Percentiles rank a stretch among this genome's conserved stretches.
Conservation (phyloP, 768 basidiomycete genomes). For the Collybia mongolica region DNA sequence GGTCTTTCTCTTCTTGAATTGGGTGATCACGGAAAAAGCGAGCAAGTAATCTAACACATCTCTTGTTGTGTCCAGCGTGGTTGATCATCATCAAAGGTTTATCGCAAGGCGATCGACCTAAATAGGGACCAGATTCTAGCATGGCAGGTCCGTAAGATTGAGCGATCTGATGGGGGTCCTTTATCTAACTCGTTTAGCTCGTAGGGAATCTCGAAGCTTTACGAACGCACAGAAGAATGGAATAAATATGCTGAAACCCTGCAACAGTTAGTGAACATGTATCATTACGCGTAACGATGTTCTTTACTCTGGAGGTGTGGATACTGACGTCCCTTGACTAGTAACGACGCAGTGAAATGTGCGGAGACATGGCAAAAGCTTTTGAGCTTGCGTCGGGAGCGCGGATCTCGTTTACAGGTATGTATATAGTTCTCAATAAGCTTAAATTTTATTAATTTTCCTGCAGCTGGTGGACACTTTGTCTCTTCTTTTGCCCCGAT, state of each 20-base stretch:
- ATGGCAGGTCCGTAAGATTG: conserved; percentile 64
- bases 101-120: conserved; percentile 71
- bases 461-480: conserved; percentile 66
- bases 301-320: neutral
- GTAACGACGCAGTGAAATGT: conserved; percentile 75
- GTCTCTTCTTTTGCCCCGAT: conserved; percentile 71
- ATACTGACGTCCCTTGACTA: conserved; percentile 23
- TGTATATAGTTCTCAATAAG: neutral
- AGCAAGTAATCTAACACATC: conserved; percentile 61
- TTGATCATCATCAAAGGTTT: conserved; percentile 49
- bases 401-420: conserved; percentile 56
- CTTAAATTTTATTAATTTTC: conserved; percentile 5
- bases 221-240: conserved; percentile 65
- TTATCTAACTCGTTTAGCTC: neutral
- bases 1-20: conserved; percentile 80
- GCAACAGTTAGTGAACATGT: conserved; percentile 54
- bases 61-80: conserved; percentile 1
- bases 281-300: conserved; percentile 52
- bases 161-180: conserved; percentile 11
- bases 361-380: conserved; percentile 81
- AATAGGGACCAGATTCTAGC: conserved; percentile 73
- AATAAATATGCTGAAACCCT: conserved; percentile 53
- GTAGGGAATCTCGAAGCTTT: conserved; percentile 75
- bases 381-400: conserved; percentile 56
- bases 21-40: conserved; percentile 68